Evolutionary conservation across 192 early-diverging fungal genomes (phyloP), one percentile per base, ranked within the genome.

Genomic region (Gamsiella multidivaricata): DNA sequence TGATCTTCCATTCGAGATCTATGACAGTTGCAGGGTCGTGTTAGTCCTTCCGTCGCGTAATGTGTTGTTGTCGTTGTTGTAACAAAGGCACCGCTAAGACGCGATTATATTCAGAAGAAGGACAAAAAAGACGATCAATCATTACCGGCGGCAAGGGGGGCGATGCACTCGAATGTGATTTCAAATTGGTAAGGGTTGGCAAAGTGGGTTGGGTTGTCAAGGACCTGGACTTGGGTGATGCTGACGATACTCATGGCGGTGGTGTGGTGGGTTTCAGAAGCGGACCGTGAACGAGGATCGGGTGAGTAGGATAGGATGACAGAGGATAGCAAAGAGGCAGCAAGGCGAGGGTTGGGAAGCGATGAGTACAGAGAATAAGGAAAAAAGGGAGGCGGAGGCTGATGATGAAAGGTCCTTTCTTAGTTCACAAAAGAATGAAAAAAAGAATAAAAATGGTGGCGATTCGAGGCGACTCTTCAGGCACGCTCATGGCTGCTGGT

Each of bases 1-100:
- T 88, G 55, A 95, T 89, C 84, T 97, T 97, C 90, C 97, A 99
- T 82, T 99, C 97, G 32, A 99, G 83, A 85, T 99, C 96, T 96
- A 83, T 54, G 23, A n/a, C n/a, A n/a, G n/a, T 39, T 9, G 37
- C 12, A 39, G 7, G 37, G 37, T 39, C 37, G 37, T 12, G 5
- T 39, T 39, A 12, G 5, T 39, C 7, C 12, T 39, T 39, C 37
- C 5, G 22, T 25, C 39, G 25, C 34, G 29, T 0, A 11, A 43
- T 12, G 37, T 39, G 37, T 12, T 39, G 5, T 5, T 39, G 37
- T 39, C 37, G 2, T 17, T 12, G 26, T 23, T 5, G 10, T 10
- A 33, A 36, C 14, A 14, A 23, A 54, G 50, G 43, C 2, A 46
- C 33, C 22, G 26, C 36, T 26, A n/a, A 14, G 32, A 5, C 45